Evolutionary conservation across 805 yeast species (phyloP).

Genomic region (Barnettozyma pratensis): DNA sequence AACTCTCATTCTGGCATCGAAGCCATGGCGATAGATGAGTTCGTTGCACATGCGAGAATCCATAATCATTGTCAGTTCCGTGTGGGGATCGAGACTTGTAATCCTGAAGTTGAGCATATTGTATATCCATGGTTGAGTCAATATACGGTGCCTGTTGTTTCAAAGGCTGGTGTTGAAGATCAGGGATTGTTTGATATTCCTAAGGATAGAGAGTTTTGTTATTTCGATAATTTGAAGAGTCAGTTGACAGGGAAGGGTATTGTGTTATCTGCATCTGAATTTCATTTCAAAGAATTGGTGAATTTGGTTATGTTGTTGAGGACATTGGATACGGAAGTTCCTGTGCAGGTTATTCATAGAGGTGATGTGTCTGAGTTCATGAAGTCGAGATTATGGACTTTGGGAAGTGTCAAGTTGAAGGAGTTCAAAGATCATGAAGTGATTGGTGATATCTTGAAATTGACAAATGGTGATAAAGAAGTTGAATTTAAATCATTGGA

Average conservation of each 20-base stretch:
- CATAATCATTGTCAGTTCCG: constrained; percentile 6
- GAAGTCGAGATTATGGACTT: constrained; percentile 20
- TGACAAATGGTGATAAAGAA: constrained; percentile 7
- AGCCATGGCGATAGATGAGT: no score
- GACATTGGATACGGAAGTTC: constrained; percentile 27
- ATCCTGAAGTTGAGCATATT: background rate
- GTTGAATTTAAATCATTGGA: constrained; percentile 16
- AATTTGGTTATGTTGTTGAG: constrained; percentile 36
- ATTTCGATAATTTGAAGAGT: background rate
- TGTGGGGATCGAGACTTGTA: background rate
- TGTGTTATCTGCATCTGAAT: constrained; percentile 27
- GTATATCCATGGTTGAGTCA: constrained; percentile 7
- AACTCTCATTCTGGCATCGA: background rate
- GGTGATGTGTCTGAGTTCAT: constrained; percentile 27
- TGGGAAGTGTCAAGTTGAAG: background rate
- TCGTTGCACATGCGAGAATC: background rate
- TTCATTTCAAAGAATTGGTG: constrained; percentile 23
- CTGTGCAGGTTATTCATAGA: constrained; percentile 28
- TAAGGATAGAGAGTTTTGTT: background rate
- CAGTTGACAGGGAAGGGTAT: constrained; percentile 23
- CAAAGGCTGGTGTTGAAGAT: background rate
- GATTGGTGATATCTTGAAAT: background rate
- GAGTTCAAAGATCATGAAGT: constrained; percentile 10
- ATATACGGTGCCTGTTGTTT: background rate
- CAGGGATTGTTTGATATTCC: background rate